These are phyloP conservation scores for Malus sieversii DNA, from an alignment of 306 rosid species.

Conservation along the genomic window DNA sequence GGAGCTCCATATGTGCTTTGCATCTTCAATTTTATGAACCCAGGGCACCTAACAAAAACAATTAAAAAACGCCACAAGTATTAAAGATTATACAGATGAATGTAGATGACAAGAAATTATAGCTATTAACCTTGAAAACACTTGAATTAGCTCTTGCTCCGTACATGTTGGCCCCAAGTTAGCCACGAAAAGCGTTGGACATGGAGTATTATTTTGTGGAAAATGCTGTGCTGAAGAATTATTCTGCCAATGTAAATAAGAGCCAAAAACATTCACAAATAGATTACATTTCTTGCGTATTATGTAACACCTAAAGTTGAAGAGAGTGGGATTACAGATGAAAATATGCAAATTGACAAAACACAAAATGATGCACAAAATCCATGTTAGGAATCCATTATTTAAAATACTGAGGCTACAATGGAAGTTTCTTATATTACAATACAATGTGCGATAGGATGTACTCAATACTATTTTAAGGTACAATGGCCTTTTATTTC, in stretches of 20 bases:
- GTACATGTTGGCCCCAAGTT: constrained; percentile 85
- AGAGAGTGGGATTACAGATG: neutral
- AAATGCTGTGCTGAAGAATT: constrained; percentile 33
- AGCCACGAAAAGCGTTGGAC: constrained; percentile 91
- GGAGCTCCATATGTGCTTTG: constrained; percentile 92
- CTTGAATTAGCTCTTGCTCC: constrained; percentile 72
- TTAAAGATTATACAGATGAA: constrained; percentile 5
- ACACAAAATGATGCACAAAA: neutral
- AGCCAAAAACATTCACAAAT: neutral
- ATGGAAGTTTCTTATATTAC: neutral
- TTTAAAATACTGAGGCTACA: neutral
- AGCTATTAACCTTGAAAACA: constrained; percentile 64
- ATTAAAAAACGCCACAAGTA: neutral
- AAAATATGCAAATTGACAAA: neutral
- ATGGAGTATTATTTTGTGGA: constrained; percentile 48
- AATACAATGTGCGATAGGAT: neutral
- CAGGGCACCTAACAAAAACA: constrained; percentile 55
- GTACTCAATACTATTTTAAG: neutral
- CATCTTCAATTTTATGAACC: constrained; percentile 86
- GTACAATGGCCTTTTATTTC: neutral
- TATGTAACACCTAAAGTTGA: neutral
- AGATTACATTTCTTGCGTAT: neutral
- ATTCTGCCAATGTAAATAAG: constrained; percentile 27
- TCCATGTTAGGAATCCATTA: neutral
- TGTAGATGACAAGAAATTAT: neutral